Evolutionary conservation across 1,284 basidiomycete genomes (phyloP), one percentile per base, ranked within the genome.

Genomic region (Ustilago lituana): DNA sequence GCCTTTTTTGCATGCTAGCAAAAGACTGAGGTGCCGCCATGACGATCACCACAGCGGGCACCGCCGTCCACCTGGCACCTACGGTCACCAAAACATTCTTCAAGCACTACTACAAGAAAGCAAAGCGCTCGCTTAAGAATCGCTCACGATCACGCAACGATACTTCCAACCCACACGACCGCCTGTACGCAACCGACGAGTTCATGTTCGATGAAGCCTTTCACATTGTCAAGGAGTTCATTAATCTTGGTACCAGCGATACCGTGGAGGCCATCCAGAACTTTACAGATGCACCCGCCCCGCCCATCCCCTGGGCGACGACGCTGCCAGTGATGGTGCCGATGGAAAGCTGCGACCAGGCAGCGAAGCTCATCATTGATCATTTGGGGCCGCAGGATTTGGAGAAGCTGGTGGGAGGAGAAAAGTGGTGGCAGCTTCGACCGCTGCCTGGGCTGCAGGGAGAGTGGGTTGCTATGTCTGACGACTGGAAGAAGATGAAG

Each of bases 371-470:
- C 64, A 86, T 98, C 38, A 88, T 94, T 52, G 85, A 88, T 57
- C 93, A 89, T 1, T 85, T 98, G 11, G 94, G 95, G 0, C 93
- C 94, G 9, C 88, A 91, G 67, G 89, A 83, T 90, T 27, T 91
- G 9, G 87, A 88, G 69, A 87, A 87, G 51, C 81, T 94, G 23
- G 89, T 94, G 1, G 94, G 94, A 15, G 95, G 94, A 2, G 88
- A 89, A 7, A 93, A 93, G 77, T 98, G 95, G 94, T 98, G 94
- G 95, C 94, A 82, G 76, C 43, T 82, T n/a, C 73, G 78, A 48
- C 60, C 88, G 31, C 37, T 77, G 37, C 86, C 36, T 45, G 93
- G 91, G 17, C 85, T 94, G 11, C 89, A 93, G 74, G 92, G 87
- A 2, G 92, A 98, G 82, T 97, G 94, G 94, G 90, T 97, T 47